A percentile compares a stretch with the other conserved stretches of the same genome.
phyloP scores from a whole-genome alignment of 106 monocot genomes.

The Platanthera zijinensis region DNA sequence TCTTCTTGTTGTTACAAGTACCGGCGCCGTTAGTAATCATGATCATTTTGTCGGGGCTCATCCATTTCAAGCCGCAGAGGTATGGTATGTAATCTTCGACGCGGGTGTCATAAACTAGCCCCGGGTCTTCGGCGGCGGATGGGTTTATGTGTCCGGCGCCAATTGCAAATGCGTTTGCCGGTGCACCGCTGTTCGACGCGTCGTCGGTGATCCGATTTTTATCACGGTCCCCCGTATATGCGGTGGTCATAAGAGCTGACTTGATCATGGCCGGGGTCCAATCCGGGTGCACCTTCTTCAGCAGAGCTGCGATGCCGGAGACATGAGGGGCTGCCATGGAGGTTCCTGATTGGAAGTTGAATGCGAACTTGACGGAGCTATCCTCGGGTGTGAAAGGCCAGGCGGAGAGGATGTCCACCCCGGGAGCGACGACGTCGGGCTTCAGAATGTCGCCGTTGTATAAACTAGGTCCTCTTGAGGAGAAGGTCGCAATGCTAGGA shows the following conservation, averaged over 20 bases:
- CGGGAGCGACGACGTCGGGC: conserved; percentile 13
- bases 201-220: conserved; percentile 2
- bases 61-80: conserved; percentile 12
- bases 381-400: conserved; percentile 3
- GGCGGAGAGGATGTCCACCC: conserved; percentile 12
- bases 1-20: neutral
- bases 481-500: conserved; percentile 9
- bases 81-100: conserved; percentile 9
- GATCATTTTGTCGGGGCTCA: neutral
- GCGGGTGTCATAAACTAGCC: conserved; percentile 10
- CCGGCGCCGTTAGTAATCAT: neutral
- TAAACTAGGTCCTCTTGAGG: conserved; percentile 14
- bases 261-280: conserved; percentile 27
- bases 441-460: conserved; percentile 7
- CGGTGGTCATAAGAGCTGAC: conserved; percentile 24
- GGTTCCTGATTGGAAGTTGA: neutral
- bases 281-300: conserved; percentile 10
- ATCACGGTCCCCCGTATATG: neutral
- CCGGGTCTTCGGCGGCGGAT: neutral
- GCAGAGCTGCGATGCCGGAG: conserved; percentile 8
- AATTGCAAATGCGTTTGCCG: neutral
- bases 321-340: conserved; percentile 16
- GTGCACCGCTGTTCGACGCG: neutral
- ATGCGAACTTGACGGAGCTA: neutral
- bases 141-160: conserved; percentile 16